phyloP scores from a whole-genome alignment of 345 rosid genomes.

The Kandelia obovata region DNA sequence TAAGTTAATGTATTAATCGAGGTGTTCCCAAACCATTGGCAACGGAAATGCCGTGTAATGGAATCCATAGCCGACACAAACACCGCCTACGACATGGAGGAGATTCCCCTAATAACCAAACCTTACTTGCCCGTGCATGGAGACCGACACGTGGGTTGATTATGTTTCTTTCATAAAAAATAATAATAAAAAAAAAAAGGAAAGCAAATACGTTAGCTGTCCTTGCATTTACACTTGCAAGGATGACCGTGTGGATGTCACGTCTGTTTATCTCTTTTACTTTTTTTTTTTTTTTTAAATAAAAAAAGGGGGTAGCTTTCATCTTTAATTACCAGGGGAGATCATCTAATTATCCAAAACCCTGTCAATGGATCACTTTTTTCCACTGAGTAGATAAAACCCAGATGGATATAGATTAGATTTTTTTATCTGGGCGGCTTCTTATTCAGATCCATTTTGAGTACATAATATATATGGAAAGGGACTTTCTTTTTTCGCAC shows the following conservation, averaged over 20 bases:
- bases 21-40: too few relatives aligned
- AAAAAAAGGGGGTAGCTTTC: too few relatives aligned
- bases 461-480: too few relatives aligned
- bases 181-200: not conserved
- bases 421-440: not conserved
- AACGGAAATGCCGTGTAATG: not conserved
- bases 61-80: not conserved
- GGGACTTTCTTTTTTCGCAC: too few relatives aligned
- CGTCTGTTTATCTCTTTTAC: not conserved
- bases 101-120: not conserved
- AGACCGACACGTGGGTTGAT: constrained; percentile 4
- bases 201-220: constrained; percentile 14
- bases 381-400: not conserved
- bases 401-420: not conserved
- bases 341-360: too few relatives aligned
- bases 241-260: not conserved
- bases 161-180: not conserved
- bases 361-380: too few relatives aligned
- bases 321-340: too few relatives aligned
- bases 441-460: too few relatives aligned
- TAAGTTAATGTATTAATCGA: too few relatives aligned
- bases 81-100: not conserved
- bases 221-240: not conserved
- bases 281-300: too few relatives aligned
- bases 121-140: constrained; percentile 13